Evolutionary conservation across 2,329 filamentous ascomycete species (phyloP).

Genomic region (Mollisiaceae sp.): DNA sequence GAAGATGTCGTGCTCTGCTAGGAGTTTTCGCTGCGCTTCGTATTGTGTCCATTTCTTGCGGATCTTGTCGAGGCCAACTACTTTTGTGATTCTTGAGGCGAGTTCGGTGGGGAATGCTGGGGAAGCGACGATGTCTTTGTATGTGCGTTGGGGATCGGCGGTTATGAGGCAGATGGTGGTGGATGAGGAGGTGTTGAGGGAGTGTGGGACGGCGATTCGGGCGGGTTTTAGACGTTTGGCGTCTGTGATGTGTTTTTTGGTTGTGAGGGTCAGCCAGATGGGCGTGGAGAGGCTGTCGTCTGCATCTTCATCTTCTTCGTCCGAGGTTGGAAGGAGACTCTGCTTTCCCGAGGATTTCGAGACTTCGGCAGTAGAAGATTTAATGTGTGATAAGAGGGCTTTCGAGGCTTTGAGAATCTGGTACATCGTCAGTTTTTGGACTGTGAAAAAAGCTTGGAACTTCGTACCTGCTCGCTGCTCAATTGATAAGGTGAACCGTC

Average conservation of each 20-base stretch:
- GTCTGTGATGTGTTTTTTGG: constrained; percentile 71
- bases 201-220: constrained; percentile 80
- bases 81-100: constrained; percentile 69
- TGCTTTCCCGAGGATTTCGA: constrained; percentile 54
- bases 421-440: constrained; percentile 50
- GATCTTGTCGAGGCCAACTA: constrained; percentile 85
- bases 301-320: constrained; percentile 51
- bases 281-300: constrained; percentile 53
- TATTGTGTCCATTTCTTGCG: constrained; percentile 89
- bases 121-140: constrained; percentile 85
- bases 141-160: constrained; percentile 78
- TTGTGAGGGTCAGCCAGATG: constrained; percentile 67
- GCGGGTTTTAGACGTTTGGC: constrained; percentile 80
- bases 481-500: constrained; percentile 44
- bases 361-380: constrained; percentile 57
- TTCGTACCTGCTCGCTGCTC: constrained; percentile 39
- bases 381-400: constrained; percentile 66
- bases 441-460: constrained; percentile 12
- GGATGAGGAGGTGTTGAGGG: constrained; percentile 69
- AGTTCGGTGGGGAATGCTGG: constrained; percentile 72
- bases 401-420: constrained; percentile 67
- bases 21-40: constrained; percentile 83
- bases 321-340: constrained; percentile 54
- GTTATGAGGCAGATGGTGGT: constrained; percentile 85
- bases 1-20: constrained; percentile 89